Evolutionary conservation across 139 green algal genomes (phyloP), one percentile per base, ranked within the genome.

Genomic region (Chara braunii): DNA sequence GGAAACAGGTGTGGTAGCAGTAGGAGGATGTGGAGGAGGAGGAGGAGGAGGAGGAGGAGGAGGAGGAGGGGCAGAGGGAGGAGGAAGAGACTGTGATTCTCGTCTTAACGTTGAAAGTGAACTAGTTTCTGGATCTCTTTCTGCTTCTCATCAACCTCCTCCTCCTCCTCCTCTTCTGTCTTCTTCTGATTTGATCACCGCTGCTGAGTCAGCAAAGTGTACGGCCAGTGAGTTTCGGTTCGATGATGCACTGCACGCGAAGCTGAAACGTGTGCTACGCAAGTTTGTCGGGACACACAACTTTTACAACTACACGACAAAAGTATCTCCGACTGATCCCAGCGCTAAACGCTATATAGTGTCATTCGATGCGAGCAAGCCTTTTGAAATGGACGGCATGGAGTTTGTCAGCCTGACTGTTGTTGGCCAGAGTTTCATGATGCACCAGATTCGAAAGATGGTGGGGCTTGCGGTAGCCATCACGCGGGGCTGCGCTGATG

Each of bases 401-500:
- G 55, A 77, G 48, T 76, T 68, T 26, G 77, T 83, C 23, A 35
- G 51, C 12, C 44, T 35, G 36, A 28, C 29, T 37, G 82, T 95
- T 23, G 37, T 95, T 24, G 89, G 89, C 1, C 88, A 95, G 79
- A 86, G 68, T 60, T 95, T 95, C 78, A 90, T 95, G 76, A 76
- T 95, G 61, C 86, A 95, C 80, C 89, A 95, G 74, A 95, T 95
- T 66, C 77, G 89, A 43, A 94, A 93, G 68, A 89, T 95, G 84
- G 79, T 94, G 34, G 87, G 86, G 37, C 77, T 88, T 66, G 86
- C 79, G 7, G 35, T 95, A 34, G 88, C 88, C 4, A 69, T 90
- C 2, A 64, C 81, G 50, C 81, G 70, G 22, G 70, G 64, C 2
- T 40, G 55, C 2, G 80, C 80, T 0, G 60, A 80, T 0, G 31